Percentiles rank a stretch among this genome's conserved stretches.
Evolutionary conservation across 768 basidiomycete genomes (phyloP).

Genomic region (Mycena vitilis): DNA sequence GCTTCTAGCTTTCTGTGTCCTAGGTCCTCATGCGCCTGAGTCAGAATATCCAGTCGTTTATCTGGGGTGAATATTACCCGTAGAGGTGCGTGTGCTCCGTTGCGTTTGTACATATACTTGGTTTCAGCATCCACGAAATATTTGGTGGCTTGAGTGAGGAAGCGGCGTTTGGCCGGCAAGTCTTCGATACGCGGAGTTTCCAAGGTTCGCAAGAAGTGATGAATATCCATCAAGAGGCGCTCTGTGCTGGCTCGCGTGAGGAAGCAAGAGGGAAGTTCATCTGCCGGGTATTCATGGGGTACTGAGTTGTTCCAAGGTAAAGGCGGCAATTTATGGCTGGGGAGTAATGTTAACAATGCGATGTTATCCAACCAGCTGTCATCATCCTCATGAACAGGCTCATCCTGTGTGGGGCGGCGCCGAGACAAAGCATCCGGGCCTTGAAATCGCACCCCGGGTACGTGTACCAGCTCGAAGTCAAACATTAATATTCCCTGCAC

Average conservation of each 20-base stretch:
- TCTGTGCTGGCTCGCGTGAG: slow-evolving; percentile 13
- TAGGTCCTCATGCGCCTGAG: slow-evolving; percentile 4
- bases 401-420: slow-evolving; percentile 5
- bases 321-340: background rate
- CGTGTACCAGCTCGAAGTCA: too few relatives aligned
- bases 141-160: background rate
- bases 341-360: background rate
- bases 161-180: background rate
- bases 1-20: slow-evolving; percentile 7
- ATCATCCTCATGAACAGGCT: slow-evolving; percentile 36
- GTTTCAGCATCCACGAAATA: background rate
- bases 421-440: too few relatives aligned
- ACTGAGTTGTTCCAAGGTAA: background rate
- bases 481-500: too few relatives aligned
- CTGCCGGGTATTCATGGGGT: background rate
- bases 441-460: too few relatives aligned
- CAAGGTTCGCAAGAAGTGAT: slow-evolving; percentile 6
- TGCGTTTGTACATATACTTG: slow-evolving; percentile 1
- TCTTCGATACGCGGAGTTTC: slow-evolving; percentile 2
- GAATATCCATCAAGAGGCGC: background rate
- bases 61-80: slow-evolving; percentile 4
- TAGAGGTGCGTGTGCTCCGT: background rate
- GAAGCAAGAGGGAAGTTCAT: background rate
- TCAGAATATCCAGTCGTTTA: background rate
- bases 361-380: slow-evolving; percentile 31